A percentile compares a stretch with the other conserved stretches of the same genome.
These are phyloP conservation scores for Thelonectria discophora DNA, from an alignment of 2,329 filamentous ascomycete species.

Conservation along the genomic window DNA sequence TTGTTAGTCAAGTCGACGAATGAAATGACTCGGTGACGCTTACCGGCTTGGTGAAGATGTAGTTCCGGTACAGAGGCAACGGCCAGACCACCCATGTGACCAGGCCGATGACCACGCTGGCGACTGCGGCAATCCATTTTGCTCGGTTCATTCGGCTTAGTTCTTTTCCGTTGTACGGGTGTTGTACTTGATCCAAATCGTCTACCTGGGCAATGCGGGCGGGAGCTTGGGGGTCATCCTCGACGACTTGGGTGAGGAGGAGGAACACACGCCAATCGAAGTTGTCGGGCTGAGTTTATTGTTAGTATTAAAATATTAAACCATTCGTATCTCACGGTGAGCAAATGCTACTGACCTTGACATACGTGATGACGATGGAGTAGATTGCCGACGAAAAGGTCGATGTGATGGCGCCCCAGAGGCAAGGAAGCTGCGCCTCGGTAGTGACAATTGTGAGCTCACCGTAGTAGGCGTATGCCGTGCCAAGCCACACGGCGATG, in stretches of 20 bases:
- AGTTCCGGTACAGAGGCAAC: conserved; percentile 18
- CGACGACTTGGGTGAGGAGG: conserved; percentile 15
- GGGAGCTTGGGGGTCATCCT: conserved; percentile 8
- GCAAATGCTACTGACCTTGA: conserved; percentile 1
- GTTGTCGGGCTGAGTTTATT: conserved; percentile 8
- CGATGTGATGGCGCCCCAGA: conserved; percentile 20
- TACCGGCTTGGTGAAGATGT: conserved; percentile 19
- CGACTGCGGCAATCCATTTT: conserved; percentile 8
- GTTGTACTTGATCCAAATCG: conserved; percentile 20
- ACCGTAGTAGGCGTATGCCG: conserved; percentile 20
- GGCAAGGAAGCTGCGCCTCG: conserved; percentile 20
- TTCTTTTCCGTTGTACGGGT: conserved; percentile 19
- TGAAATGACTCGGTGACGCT: background rate
- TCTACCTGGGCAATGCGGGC: conserved; percentile 15
- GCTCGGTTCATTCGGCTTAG: conserved; percentile 18
- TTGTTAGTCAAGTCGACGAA: background rate
- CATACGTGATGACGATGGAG: conserved; percentile 18
- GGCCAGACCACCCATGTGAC: conserved; percentile 25
- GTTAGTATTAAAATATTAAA: background rate
- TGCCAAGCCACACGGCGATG: conserved; percentile 18
- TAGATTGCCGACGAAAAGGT: conserved; percentile 22
- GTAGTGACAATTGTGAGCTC: conserved; percentile 18
- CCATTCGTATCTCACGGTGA: background rate
- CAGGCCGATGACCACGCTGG: conserved; percentile 14
- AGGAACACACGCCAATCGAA: conserved; percentile 24